Percentiles rank a stretch among this genome's conserved stretches.
Conservation (phyloP, 2,329 filamentous ascomycete species). For the Fusarium sp. region DNA sequence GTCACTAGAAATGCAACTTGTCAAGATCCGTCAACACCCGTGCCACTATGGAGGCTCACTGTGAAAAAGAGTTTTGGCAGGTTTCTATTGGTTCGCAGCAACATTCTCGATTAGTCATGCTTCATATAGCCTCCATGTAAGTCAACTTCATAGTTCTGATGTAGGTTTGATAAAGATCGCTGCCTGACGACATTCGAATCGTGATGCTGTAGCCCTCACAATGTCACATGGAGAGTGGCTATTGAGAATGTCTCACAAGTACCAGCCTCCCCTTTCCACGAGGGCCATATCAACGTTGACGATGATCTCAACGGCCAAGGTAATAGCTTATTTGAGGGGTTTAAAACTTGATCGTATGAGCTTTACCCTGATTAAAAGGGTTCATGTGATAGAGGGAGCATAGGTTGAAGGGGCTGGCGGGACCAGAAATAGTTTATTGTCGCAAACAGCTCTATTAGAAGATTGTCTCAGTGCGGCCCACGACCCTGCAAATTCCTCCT, state of each 20-base stretch:
- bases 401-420: slow-evolving; percentile 33
- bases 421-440: slow-evolving; percentile 15
- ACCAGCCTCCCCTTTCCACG: slow-evolving; percentile 18
- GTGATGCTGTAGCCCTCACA: not conserved
- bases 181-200: not conserved
- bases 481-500: slow-evolving; percentile 20
- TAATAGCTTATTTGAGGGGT: slow-evolving; percentile 3
- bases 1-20: slow-evolving; percentile 44
- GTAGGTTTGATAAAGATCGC: not conserved
- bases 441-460: slow-evolving; percentile 14
- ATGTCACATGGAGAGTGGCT: not conserved
- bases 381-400: slow-evolving; percentile 19
- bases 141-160: not conserved
- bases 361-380: not conserved
- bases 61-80: slow-evolving; percentile 30
- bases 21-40: slow-evolving; percentile 28
- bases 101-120: slow-evolving; percentile 28
- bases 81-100: slow-evolving; percentile 28
- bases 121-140: not conserved
- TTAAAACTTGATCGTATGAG: slow-evolving; percentile 9
- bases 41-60: slow-evolving; percentile 11
- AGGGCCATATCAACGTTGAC: slow-evolving; percentile 3
- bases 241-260: slow-evolving; percentile 28
- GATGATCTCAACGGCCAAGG: slow-evolving; percentile 6
- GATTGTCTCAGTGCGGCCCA: slow-evolving; percentile 31